Evolutionary conservation across 2,329 filamentous ascomycete species (phyloP), one percentile per base, ranked within the genome.

Genomic region (Cladosporium sp.): DNA sequence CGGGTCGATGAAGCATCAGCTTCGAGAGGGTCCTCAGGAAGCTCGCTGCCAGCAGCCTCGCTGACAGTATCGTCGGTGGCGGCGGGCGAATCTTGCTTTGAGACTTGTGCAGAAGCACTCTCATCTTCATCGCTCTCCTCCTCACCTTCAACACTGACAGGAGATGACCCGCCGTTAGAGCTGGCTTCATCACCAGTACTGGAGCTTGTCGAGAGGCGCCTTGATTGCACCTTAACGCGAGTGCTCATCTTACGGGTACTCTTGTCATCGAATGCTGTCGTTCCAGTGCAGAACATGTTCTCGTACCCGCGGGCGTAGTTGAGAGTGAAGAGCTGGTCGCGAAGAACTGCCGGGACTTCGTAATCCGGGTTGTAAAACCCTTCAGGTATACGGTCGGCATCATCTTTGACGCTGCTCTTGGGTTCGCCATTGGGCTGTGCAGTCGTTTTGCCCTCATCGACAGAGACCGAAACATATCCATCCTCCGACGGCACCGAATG

Each of bases 401-500:
- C 37, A 23, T 69, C 56, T 4, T 63, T 26, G 5, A 71, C 69
- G 65, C 84, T 80, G 18, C 74, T 74, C 31, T 35, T 26, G 6
- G 28, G 29, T 40, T 3, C 18, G 26, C 21, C 37, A 26, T 50
- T 50, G 21, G 63, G 21, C 55, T 65, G 63, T 16, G 33, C 58
- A 59, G 55, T 21, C 2, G 28, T 11, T 8, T 62, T 62, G 21
- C 92, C 89, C 11, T 21, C 59, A 62, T 88, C 88, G 89, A 97
- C 93, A 0, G 91, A 91, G 18, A 99, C 89, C 74, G 97, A 91
- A 6, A 98, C 91, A 73, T 97, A 87, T 67, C 92, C 92, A 67
- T 97, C 93, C 76, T 97, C 94, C 11, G 92, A 91, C 75, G 93
- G 89, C 1, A 96, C 86, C 3, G 93, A 97, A 31, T 87, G 85